Base-by-base conservation (phyloP, 2,329 filamentous ascomycete genomes). In the Fusarium sp. region DNA sequence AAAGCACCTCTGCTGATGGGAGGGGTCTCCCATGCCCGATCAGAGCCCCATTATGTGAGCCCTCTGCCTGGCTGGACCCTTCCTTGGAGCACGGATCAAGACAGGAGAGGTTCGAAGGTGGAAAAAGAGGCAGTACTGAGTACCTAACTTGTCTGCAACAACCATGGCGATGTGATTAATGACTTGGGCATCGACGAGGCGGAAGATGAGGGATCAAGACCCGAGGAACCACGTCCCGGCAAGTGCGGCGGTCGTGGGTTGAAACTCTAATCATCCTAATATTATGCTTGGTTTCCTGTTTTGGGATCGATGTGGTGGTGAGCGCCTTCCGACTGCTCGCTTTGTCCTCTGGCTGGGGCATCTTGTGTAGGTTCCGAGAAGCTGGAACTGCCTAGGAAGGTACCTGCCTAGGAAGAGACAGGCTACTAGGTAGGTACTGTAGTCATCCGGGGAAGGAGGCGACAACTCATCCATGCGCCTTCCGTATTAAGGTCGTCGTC, bases 11-110 rank as follows among this genome's bases (percentile, higher is more conserved):
- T 59, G 42, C 51, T 50, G 58, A 63, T 63, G 62, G 34, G 25
- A 65, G 51, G n/a, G 58, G 56, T 59, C 31, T 58, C 62, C 68
- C 64, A 62, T 64, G 57, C 33, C 55, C 50, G 49, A 57, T 58
- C 36, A 62, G 62, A 46, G 58, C 60, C 64, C 50, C 66, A 62
- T 57, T 54, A 29, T 50, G 34, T 57, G 58, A 42, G 18, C 16
- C 29, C 23, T n/a, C 23, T 9, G 46, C 40, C 18, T 25, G 33
- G 20, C 29, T 51, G 18, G 38, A 23, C 33, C 46, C 40, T 14
- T 64, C 18, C 40, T 13, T 29, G 29, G 31, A 59, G 51, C 51
- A 68, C 40, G 42, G 60, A 61, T 57, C 54, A 58, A 29, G 25
- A 23, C 33, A 38, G 29, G 33, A 33, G 23, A 40, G 16, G 36